A percentile compares a stretch with the other conserved stretches of the same genome.
These are phyloP conservation scores for Gossypium gossypioides DNA, from an alignment of 441 rosid species.

Conservation along the genomic window DNA sequence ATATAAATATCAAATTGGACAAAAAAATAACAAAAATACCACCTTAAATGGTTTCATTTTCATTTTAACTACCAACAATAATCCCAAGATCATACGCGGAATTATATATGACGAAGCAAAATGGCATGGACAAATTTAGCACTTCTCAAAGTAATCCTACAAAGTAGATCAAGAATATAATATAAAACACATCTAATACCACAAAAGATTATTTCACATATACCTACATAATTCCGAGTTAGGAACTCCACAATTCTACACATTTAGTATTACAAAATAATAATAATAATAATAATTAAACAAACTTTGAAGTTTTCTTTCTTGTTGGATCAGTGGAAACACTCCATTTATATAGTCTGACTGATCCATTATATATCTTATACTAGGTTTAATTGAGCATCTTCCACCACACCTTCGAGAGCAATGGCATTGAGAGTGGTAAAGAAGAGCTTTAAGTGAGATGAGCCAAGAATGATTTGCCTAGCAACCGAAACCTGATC, in stretches of 20 bases:
- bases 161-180: too few relatives aligned
- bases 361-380: background rate
- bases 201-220: background rate
- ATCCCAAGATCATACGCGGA: too few relatives aligned
- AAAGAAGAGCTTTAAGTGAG: constrained; percentile 42
- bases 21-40: too few relatives aligned
- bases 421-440: constrained; percentile 11
- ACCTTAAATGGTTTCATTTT: too few relatives aligned
- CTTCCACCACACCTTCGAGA: constrained; percentile 15
- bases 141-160: too few relatives aligned
- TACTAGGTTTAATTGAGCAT: constrained; percentile 18
- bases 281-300: background rate
- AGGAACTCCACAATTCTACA: background rate
- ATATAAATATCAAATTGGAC: too few relatives aligned
- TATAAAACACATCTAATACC: too few relatives aligned
- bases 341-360: constrained; percentile 9
- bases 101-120: too few relatives aligned
- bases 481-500: constrained; percentile 28
- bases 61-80: too few relatives aligned
- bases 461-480: constrained; percentile 30
- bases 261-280: background rate
- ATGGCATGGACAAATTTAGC: too few relatives aligned
- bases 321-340: constrained; percentile 5
- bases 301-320: background rate
- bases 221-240: background rate